These are phyloP conservation scores for Chalciporus sp. DNA, from an alignment of 1,284 basidiomycete species.

Conservation along the genomic window DNA sequence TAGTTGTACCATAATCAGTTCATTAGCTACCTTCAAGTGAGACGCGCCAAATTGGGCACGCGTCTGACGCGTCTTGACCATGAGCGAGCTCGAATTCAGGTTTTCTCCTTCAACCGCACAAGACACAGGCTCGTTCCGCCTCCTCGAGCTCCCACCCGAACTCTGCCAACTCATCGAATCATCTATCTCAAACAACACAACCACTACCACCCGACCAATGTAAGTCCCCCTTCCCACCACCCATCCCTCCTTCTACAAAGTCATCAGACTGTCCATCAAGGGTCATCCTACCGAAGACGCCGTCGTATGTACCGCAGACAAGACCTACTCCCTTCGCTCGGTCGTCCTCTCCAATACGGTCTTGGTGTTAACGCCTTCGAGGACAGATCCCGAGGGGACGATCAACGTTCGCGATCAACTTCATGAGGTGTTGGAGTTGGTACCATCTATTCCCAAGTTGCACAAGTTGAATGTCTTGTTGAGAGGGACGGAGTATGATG, in stretches of 20 bases:
- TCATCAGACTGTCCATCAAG: slow-evolving; percentile 71
- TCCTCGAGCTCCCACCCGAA: slow-evolving; percentile 70
- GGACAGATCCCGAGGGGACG: slow-evolving; percentile 37
- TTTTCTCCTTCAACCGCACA: slow-evolving; percentile 52
- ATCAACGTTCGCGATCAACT: slow-evolving; percentile 72
- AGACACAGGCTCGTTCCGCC: slow-evolving; percentile 57
- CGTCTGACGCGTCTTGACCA: slow-evolving; percentile 1
- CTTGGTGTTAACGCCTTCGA: slow-evolving; percentile 65
- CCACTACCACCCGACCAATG: slow-evolving; percentile 25
- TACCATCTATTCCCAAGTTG: slow-evolving; percentile 70
- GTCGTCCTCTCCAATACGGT: slow-evolving; percentile 86
- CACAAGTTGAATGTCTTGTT: slow-evolving; percentile 68
- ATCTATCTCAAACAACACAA: slow-evolving; percentile 36
- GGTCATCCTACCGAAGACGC: slow-evolving; percentile 83
- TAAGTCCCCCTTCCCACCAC: slow-evolving; percentile 1
- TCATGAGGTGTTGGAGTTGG: slow-evolving; percentile 77
- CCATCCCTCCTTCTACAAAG: background rate
- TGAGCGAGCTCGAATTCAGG: slow-evolving; percentile 43
- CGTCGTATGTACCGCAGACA: slow-evolving; percentile 79
- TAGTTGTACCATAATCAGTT: background rate
- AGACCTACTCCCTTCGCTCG: slow-evolving; percentile 81
- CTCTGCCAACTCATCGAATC: slow-evolving; percentile 55
- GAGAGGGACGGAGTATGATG: slow-evolving; percentile 68
- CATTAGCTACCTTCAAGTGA: background rate
- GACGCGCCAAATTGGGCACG: background rate